Evolutionary conservation across 2,329 filamentous ascomycete species (phyloP).

Genomic region (Cercospora sojina): DNA sequence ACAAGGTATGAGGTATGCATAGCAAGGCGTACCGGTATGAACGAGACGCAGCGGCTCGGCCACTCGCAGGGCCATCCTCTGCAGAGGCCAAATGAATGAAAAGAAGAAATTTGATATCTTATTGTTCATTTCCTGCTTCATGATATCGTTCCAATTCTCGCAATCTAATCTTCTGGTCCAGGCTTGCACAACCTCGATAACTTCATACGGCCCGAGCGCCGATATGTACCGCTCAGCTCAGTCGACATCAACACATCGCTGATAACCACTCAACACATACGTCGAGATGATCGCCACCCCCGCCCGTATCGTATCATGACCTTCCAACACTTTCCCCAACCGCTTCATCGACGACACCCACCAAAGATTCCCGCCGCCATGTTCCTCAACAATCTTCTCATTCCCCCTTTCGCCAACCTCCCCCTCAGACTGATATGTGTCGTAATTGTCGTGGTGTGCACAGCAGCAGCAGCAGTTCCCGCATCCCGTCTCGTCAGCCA

Average conservation of each 20-base stretch:
- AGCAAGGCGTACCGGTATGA: slow-evolving; percentile 19
- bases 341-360: not conserved
- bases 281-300: no score
- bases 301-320: no score
- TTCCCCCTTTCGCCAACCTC: not conserved
- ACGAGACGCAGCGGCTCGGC: slow-evolving; percentile 7
- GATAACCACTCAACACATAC: no score
- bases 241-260: no score
- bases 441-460: not conserved
- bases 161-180: not conserved
- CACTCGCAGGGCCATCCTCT: not conserved
- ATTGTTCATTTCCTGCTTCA: not conserved
- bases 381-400: not conserved
- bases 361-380: not conserved
- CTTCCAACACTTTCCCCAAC: no score
- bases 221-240: no score
- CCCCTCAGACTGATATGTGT: not conserved
- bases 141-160: not conserved
- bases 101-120: not conserved
- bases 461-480: not conserved
- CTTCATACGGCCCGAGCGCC: not conserved
- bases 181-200: not conserved
- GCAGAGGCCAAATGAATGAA: not conserved
- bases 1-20: slow-evolving; percentile 15
- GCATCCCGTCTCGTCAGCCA: not conserved